Evolutionary conservation across 148 eudicot species (phyloP).

Genomic region (Rhododendron vialii): DNA sequence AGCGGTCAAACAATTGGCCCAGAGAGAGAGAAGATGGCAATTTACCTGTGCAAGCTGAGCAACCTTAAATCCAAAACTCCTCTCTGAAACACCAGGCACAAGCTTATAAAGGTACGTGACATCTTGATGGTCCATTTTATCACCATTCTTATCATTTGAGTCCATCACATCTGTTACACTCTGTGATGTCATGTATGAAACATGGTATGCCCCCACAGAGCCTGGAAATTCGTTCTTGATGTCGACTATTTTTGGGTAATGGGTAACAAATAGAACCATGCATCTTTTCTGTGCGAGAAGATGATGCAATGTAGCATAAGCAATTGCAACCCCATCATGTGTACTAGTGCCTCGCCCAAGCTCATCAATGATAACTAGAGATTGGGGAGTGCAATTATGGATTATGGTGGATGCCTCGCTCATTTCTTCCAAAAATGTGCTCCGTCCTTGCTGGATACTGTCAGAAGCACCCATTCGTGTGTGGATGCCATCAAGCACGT

Average conservation of each 20-base stretch:
- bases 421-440: slow-evolving; percentile 94
- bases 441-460: slow-evolving; percentile 85
- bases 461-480: slow-evolving; percentile 99
- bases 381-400: slow-evolving; percentile 53
- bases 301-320: slow-evolving; percentile 84
- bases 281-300: slow-evolving; percentile 68
- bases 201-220: slow-evolving; percentile 78
- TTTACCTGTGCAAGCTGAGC: slow-evolving; percentile 95
- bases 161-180: slow-evolving; percentile 10
- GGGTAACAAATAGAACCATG: slow-evolving; percentile 86
- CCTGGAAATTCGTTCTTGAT: slow-evolving; percentile 68
- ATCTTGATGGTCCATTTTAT: slow-evolving; percentile 37
- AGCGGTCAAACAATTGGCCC: neutral
- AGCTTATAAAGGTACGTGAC: slow-evolving; percentile 89
- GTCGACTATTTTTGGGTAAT: slow-evolving; percentile 81
- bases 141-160: slow-evolving; percentile 11
- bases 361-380: slow-evolving; percentile 88
- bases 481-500: slow-evolving; percentile 74
- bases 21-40: slow-evolving; percentile 1
- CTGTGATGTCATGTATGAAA: slow-evolving; percentile 68
- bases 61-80: slow-evolving; percentile 93
- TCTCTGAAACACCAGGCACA: slow-evolving; percentile 77
- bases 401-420: slow-evolving; percentile 83
- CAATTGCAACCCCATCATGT: slow-evolving; percentile 97
- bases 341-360: slow-evolving; percentile 98